Percentiles rank a stretch among this genome's conserved stretches.
phyloP scores from a whole-genome alignment of 2,329 filamentous ascomycete genomes.

The Ophioceras dolichostomum region DNA sequence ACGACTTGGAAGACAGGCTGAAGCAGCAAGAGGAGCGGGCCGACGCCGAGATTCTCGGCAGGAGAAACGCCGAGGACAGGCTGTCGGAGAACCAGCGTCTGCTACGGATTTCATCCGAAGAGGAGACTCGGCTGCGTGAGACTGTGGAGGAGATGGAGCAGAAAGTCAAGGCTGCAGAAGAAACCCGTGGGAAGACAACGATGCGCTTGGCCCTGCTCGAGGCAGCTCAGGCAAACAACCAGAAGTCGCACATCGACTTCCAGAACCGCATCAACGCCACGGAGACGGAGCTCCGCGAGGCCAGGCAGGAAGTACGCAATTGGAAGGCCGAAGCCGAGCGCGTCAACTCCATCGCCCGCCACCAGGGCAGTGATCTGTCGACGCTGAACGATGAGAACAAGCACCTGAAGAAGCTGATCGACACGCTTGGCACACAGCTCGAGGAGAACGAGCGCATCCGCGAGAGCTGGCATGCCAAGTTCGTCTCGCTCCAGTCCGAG shows the following conservation, averaged over 20 bases:
- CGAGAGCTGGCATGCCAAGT: slow-evolving; percentile 72
- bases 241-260: slow-evolving; percentile 41
- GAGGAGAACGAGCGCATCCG: slow-evolving; percentile 78
- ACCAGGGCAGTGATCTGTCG: slow-evolving; percentile 34
- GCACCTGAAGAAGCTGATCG: slow-evolving; percentile 61
- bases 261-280: slow-evolving; percentile 40
- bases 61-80: slow-evolving; percentile 59
- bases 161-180: slow-evolving; percentile 48
- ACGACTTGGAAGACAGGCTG: slow-evolving; percentile 58
- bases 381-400: slow-evolving; percentile 50
- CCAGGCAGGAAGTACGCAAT: slow-evolving; percentile 44
- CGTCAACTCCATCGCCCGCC: slow-evolving; percentile 36
- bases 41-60: slow-evolving; percentile 50
- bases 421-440: slow-evolving; percentile 63
- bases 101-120: slow-evolving; percentile 57
- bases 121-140: slow-evolving; percentile 55
- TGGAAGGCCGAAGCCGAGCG: slow-evolving; percentile 52
- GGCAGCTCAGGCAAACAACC: slow-evolving; percentile 46
- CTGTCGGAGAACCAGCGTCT: slow-evolving; percentile 61
- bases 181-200: slow-evolving; percentile 36
- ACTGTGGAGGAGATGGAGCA: slow-evolving; percentile 58
- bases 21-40: slow-evolving; percentile 48
- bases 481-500: slow-evolving; percentile 76
- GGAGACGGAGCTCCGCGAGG: slow-evolving; percentile 42
- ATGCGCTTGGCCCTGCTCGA: slow-evolving; percentile 58